Base-by-base conservation (phyloP, 1,284 basidiomycete genomes). In the Naganishia albida region DNA sequence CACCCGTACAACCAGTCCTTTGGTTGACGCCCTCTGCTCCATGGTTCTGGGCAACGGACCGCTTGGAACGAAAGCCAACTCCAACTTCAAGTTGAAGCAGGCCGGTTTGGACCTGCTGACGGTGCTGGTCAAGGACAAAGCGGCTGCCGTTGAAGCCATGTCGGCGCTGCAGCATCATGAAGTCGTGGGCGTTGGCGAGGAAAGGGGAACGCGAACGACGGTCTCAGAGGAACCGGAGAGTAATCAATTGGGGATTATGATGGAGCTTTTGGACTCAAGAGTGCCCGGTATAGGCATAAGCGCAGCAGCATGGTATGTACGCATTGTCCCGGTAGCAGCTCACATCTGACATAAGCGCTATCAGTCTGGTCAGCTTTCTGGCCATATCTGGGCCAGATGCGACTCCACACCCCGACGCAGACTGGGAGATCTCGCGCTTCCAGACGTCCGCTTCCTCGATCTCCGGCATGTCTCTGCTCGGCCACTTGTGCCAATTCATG, bases 61-160 rank as follows among this genome's bases (percentile, higher is more conserved):
- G 8, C 69, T 60, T 26, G 48, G 49, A 15, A 18, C 28, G 18
- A 54, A 62, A 25, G 52, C 44, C 28, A 56, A 67, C 26, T 55
- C 63, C 30, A 68, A 65, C 28, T 62, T 64, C 7, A 67, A 91
- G 85, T 74, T 86, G 2, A 85, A 90, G 71, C 89, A 91, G 77
- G 87, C 88, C 0, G 85, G 83, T 0, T 76, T 92, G 6, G 82
- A 81, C 25, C 88, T 88, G 0, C 78, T 93, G n/a, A 87, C 86
- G 1, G 82, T 88, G 0, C 75, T 93, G 12, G 82, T 85, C 18
- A 85, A 86, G 71, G 89, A 88, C 67, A 72, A 40, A n/a, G n/a
- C 52, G 2, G 52, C 60, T 6, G 57, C 67, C n/a, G 26, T 43
- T 4, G 62, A 57, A 40, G 54, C 54, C 7, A 53, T 65, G 39